A percentile compares a stretch with the other conserved stretches of the same genome.
Evolutionary conservation across 352 stramenopile genomes (phyloP).

Genomic region (Pythium monospermum): DNA sequence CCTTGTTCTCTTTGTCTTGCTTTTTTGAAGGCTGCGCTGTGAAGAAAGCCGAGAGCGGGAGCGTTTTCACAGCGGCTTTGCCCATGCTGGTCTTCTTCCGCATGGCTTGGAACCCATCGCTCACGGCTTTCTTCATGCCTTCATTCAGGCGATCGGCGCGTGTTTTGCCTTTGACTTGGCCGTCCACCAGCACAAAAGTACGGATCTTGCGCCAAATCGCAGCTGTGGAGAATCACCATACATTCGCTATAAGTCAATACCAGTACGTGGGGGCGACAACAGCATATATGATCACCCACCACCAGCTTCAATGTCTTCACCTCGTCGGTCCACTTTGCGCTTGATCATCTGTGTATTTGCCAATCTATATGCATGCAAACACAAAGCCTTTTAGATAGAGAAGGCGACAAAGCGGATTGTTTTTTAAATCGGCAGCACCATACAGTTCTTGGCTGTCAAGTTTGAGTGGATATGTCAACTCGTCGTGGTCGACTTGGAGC

Average conservation of each 20-base stretch:
- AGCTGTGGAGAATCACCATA: constrained; percentile 21
- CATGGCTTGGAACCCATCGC: constrained; percentile 8
- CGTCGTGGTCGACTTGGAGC: constrained; percentile 33
- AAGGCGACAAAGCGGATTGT: too few species aligned
- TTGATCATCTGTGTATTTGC: constrained; percentile 68
- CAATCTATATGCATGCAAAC: constrained; percentile 27
- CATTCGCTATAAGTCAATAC: constrained; percentile 1
- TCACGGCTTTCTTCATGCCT: constrained; percentile 37
- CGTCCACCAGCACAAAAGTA: constrained; percentile 59
- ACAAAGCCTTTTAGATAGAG: not conserved
- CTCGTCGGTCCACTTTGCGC: constrained; percentile 51
- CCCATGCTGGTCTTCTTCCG: constrained; percentile 3
- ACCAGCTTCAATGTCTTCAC: constrained; percentile 33
- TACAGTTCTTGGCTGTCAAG: constrained; percentile 73
- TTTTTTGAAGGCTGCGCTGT: too few species aligned
- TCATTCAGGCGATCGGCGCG: constrained; percentile 53
- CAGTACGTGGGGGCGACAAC: not conserved
- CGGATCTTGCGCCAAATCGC: constrained; percentile 73
- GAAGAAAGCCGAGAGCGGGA: too few species aligned
- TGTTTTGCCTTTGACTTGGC: constrained; percentile 53
- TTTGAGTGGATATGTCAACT: constrained; percentile 53
- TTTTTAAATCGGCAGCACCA: not conserved
- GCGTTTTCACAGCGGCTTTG: not conserved
- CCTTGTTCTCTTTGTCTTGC: constrained; percentile 1
- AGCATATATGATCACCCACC: constrained; percentile 22